These are phyloP conservation scores for Haematococcus lacustris DNA, from an alignment of 139 green algal species.

Conservation along the genomic window DNA sequence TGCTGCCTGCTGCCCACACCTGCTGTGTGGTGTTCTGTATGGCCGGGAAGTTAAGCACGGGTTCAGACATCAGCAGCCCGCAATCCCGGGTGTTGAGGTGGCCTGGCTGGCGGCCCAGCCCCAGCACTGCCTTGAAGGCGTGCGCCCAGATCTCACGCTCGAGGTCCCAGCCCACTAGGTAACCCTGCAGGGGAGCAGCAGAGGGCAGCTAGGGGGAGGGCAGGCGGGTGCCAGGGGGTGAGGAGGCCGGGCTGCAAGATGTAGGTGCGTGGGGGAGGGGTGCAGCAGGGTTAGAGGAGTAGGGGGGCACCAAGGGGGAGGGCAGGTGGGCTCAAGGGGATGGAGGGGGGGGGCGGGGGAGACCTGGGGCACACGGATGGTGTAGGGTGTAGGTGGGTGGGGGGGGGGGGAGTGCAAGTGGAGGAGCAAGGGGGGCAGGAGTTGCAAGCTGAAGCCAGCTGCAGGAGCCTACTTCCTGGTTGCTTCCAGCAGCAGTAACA, in stretches of 20 bases:
- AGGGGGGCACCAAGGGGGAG: too few species aligned
- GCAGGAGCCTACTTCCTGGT: too few species aligned
- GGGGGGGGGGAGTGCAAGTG: too few species aligned
- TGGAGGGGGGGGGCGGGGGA: too few species aligned
- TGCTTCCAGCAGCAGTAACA: too few species aligned
- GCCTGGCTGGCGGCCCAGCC: conserved; percentile 3
- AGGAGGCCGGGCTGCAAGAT: not conserved
- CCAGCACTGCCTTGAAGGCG: conserved; percentile 23
- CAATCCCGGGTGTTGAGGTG: conserved; percentile 24
- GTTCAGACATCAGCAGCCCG: conserved; percentile 72
- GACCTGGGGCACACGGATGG: too few species aligned
- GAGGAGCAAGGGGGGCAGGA: too few species aligned
- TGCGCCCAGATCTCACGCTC: conserved; percentile 73
- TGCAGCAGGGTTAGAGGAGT: too few species aligned
- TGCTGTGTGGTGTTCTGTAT: conserved; percentile 50
- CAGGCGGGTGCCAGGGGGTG: not conserved
- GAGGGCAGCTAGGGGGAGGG: not conserved
- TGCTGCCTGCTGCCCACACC: too few species aligned
- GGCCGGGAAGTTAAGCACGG: conserved; percentile 71
- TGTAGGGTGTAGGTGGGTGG: too few species aligned
- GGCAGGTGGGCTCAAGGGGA: too few species aligned
- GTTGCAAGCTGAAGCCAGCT: too few species aligned
- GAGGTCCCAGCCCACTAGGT: conserved; percentile 75
- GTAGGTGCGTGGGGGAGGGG: not conserved
- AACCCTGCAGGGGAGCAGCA: conserved; percentile 41